Base-by-base conservation (phyloP, 768 basidiomycete species). In the Suillus spraguei region DNA sequence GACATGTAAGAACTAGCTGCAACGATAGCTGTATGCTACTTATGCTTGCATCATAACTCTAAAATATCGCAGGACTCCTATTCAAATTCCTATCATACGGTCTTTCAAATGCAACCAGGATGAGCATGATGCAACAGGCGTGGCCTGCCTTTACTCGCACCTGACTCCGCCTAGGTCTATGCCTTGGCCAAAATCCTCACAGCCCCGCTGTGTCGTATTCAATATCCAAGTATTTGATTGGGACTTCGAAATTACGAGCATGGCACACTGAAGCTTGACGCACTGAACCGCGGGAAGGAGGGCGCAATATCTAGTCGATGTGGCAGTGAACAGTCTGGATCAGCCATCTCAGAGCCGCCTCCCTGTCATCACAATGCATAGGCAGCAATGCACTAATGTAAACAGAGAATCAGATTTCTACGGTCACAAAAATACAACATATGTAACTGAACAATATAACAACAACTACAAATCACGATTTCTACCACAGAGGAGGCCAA, bases 81-180 rank as follows among this genome's bases (percentile, higher is more conserved):
- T 91, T 35, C 94, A 95, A 68, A 80, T 95, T 42, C 81, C 95
- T 22, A 78, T 95, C 61, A 85, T 93, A 16, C 95, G 93, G 91
- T 93, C 91, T 20, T 78, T 95, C 42, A n/a, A 44, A 8, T 42
- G 17, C 94, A 95, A 70, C 83, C 81, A 67, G 85, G 86, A 88
- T 90, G 68, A 63, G 82, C 73, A 38, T 24, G 41, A 41, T 17
- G 16, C 41, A 10, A 41, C 41, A 41, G 16, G 17, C 41, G 7
- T 8, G 17, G 6, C 16, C 17, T 17, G 32, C 55, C 16, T 58
- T 36, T 38, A 20, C 42, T 35, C 63, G 65, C 17, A 68, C 28
- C 14, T 38, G 5, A 36, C 32, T 35, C 35, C 7, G 20, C 60
- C 20, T n/a, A 82, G 81, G 32, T 82, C 77, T 63, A 75, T 81